Evolutionary conservation across 805 yeast genomes (phyloP).

Genomic region (Brettanomyces nanus): DNA sequence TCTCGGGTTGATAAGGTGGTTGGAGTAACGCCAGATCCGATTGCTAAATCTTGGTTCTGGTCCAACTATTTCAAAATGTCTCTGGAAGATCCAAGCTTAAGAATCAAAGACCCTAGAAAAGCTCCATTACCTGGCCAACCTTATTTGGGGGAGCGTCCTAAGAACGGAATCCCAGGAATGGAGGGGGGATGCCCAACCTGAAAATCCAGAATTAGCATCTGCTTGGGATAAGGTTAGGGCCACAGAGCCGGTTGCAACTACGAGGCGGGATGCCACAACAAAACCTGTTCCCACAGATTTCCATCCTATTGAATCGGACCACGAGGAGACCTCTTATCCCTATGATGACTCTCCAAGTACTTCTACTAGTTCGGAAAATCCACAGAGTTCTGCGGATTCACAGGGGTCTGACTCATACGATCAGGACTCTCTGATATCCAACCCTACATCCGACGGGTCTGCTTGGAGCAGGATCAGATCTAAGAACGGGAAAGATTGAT

Average conservation of each 20-base stretch:
- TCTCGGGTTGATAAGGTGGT: conserved; percentile 16
- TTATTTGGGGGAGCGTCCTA: not conserved
- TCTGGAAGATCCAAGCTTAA: conserved; percentile 39
- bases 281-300: no score
- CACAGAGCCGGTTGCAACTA: no score
- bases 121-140: not conserved
- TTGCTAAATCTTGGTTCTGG: conserved; percentile 29
- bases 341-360: conserved; percentile 1
- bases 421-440: not conserved
- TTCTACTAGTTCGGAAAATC: no score
- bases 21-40: conserved; percentile 20
- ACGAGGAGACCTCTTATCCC: not conserved
- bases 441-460: conserved; percentile 6
- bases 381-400: no score
- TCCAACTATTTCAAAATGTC: conserved; percentile 45
- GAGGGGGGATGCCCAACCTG: conserved; percentile 1
- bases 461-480: conserved; percentile 21
- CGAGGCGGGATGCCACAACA: no score
- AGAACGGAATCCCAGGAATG: conserved; percentile 7
- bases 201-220: conserved; percentile 2
- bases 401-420: no score
- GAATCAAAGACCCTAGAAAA: conserved; percentile 47
- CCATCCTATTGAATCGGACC: no score
- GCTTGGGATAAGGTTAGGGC: conserved; percentile 19
- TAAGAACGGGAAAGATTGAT: conserved; percentile 5